Base-by-base conservation (phyloP, 2,329 filamentous ascomycete species). In the Pseudogymnoascus sp. region DNA sequence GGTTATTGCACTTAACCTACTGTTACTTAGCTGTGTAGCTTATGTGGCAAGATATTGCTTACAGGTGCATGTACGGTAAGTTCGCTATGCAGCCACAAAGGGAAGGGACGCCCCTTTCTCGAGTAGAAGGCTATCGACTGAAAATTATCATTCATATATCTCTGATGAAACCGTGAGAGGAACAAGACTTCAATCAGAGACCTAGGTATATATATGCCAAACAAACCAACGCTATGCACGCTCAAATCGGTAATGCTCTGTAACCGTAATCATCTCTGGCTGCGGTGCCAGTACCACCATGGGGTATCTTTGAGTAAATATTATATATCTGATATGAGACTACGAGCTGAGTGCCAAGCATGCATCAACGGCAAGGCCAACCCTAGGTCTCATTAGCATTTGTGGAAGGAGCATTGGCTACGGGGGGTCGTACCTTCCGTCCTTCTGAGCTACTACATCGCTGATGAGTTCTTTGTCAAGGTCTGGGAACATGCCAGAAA, bases 401-500 rank as follows among this genome's bases (percentile, higher is more conserved):
- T 45, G 39, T 11, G 14, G 11, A 10, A 23, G 51, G 23, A 57
- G n/a, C 37, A 31, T 41, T 39, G 36, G 8, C 7, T n/a, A 41
- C 57, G 16, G 60, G 16, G 60, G 45, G 45, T 84, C 90, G 79
- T 76, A 93, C 92, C 91, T 86, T 74, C 95, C 96, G 77, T 97
- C 89, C 78, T 99, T 97, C 79, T 96, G 86, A 75, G 93, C 87
- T 25, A 99, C 95, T 43, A 99, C 95, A 78, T 99, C 95, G 71
- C 93, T 93, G 73, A 99, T 98, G 39, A 99, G 84, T 60, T 99
- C 96, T 71, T 87, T 86, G 75, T 99, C 95, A 61, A 99, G 80
- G 73, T 96, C 92, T 0, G 95, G 95, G 75, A 99, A 99, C 95
- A 99, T 99, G 70, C 92, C 90, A 60, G 91, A 88, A 64, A 99